Percentiles rank a stretch among this genome's conserved stretches.
Conservation (phyloP, 129 eudicot species). For the Flaveria sonorensis region DNA sequence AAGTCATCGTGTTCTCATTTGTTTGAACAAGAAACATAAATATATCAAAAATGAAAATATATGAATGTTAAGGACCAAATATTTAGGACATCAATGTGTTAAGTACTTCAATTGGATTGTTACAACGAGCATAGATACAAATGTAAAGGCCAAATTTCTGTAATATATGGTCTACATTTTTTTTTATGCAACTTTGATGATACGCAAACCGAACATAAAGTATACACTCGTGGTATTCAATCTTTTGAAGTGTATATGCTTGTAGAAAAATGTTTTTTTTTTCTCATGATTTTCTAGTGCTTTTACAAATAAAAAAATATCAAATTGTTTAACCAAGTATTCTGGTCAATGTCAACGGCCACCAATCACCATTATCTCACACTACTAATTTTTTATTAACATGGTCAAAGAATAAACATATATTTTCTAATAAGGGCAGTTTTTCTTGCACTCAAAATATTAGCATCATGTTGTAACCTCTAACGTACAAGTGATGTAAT, state of each 20-base stretch:
- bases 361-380: not conserved
- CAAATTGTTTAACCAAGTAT: not conserved
- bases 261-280: no score
- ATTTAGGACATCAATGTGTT: no score
- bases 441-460: constrained; percentile 7
- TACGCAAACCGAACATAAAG: no score
- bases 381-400: not conserved
- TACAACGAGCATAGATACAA: no score
- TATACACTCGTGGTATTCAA: not conserved
- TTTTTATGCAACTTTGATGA: no score
- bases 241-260: no score
- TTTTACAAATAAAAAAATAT: not conserved
- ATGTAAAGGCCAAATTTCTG: no score
- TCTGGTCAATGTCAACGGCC: not conserved
- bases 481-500: no score
- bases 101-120: no score
- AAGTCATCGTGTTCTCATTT: constrained; percentile 35
- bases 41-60: no score
- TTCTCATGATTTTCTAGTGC: not conserved
- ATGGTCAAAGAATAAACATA: not conserved
- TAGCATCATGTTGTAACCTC: not conserved
- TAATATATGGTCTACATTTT: no score
- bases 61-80: no score
- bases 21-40: not conserved
- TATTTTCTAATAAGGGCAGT: not conserved